Base-by-base conservation (phyloP, 352 stramenopile genomes). In the Phytophthora pisi region DNA sequence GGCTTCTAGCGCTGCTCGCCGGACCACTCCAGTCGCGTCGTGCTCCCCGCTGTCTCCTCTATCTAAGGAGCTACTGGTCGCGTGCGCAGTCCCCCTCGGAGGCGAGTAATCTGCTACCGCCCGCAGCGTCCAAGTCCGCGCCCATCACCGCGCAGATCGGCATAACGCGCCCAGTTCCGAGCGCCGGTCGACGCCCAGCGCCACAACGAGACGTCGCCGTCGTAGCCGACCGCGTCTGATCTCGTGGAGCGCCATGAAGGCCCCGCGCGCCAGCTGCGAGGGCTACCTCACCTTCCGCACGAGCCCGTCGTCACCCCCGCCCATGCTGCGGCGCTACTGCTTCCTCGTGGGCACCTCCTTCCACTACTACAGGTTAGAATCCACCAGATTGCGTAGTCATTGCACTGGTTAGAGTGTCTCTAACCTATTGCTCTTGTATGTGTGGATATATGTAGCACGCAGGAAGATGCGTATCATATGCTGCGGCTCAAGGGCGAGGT, bases 381-480 rank as follows among this genome's bases (percentile, higher is more conserved):
- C 28, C 28, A 31, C 28, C 28, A 31, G 5, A 31, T 31, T 9
- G 28, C 28, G 28, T 31, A 31, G 28, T 9, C 52, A 38, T 67
- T 75, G 40, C 49, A 4, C 20, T 43, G 26, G 40, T 40, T 6
- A 18, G 18, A 9, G 20, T 61, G 46, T 45, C 9, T 57, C 16
- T 13, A 30, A 53, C 57, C 40, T 23, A 30, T 34, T 40, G 42
- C n/a, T 45, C 46, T 31, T 58, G 10, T 40, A 20, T 59, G 36
- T 57, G 20, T 55, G 23, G 57, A 10, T 51, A 42, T 42, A 16
- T n/a, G 36, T n/a, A 91, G 88, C 55, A 96, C 87, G n/a, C 87
- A 97, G 62, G 90, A 97, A 54, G 90, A 97, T 63, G 91, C 91
- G 67, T 94, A 95, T 66, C 86, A 93, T 61, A 93, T 95, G 84